Evolutionary conservation across 2,329 filamentous ascomycete species (phyloP).

Genomic region (Knoxdaviesia capensis): DNA sequence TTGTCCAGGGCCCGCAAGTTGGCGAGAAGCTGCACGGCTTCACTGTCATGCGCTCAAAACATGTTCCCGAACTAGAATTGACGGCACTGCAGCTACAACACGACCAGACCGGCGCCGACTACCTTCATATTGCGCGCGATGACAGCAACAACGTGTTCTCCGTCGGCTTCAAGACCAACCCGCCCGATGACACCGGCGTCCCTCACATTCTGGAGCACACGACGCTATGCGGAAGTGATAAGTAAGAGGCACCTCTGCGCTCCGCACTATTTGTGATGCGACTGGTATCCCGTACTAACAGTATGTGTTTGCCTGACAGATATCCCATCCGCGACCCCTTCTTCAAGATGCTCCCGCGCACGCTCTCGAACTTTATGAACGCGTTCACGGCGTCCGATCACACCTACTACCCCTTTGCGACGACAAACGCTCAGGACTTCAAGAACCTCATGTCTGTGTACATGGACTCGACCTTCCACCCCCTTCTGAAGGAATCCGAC

Average conservation of each 20-base stretch:
- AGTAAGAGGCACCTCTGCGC: constrained; percentile 28
- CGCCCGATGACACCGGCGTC: constrained; percentile 85
- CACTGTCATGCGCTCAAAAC: constrained; percentile 70
- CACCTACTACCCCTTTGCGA: constrained; percentile 94
- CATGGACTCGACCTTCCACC: constrained; percentile 80
- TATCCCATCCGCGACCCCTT: constrained; percentile 97
- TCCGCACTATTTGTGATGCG: background rate
- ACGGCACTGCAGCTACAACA: constrained; percentile 81
- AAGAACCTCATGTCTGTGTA: constrained; percentile 94
- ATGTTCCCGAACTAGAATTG: constrained; percentile 83
- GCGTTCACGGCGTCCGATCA: constrained; percentile 93
- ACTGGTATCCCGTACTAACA: constrained; percentile 10
- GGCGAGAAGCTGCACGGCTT: constrained; percentile 88
- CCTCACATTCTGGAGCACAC: constrained; percentile 97
- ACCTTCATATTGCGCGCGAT: constrained; percentile 83
- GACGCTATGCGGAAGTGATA: constrained; percentile 84
- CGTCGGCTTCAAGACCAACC: constrained; percentile 98
- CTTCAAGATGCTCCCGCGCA: constrained; percentile 98
- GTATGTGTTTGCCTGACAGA: constrained; percentile 20
- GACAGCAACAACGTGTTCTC: constrained; percentile 99
- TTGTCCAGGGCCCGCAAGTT: constrained; percentile 32
- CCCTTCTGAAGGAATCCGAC: constrained; percentile 73
- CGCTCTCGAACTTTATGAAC: constrained; percentile 99
- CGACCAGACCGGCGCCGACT: constrained; percentile 89
- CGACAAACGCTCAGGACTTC: constrained; percentile 88